Conservation (phyloP, 352 stramenopile genomes). For the Phytophthora lateralis region DNA sequence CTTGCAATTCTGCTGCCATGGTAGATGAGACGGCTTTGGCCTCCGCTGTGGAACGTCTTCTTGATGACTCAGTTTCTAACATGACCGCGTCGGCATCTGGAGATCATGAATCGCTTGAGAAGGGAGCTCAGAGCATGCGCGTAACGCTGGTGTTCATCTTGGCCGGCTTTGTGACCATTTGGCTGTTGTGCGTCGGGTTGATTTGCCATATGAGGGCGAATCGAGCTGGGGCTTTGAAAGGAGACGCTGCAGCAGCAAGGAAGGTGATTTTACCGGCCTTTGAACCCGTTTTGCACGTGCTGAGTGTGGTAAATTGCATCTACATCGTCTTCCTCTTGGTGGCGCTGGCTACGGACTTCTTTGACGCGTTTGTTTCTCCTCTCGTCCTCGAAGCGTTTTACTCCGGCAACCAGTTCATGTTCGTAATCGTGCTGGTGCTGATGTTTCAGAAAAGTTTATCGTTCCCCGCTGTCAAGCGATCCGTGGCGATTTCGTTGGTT, state of each 20-base stretch:
- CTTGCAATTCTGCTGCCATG: not conserved
- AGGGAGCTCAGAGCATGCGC: constrained; percentile 20
- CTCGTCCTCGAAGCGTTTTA: constrained; percentile 37
- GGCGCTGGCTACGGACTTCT: constrained; percentile 28
- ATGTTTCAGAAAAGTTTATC: constrained; percentile 60
- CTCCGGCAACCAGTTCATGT: constrained; percentile 40
- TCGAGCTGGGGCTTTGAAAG: constrained; percentile 34
- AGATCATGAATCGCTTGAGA: constrained; percentile 1
- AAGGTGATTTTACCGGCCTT: constrained; percentile 53
- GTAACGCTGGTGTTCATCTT: constrained; percentile 35
- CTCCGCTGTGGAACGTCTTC: constrained; percentile 16
- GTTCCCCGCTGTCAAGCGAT: constrained; percentile 36
- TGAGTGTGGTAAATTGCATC: constrained; percentile 32
- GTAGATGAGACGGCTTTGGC: not conserved
- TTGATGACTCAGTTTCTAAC: constrained; percentile 14
- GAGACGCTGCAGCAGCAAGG: constrained; percentile 30
- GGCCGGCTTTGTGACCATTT: constrained; percentile 42
- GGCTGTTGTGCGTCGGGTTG: constrained; percentile 37
- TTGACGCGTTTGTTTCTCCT: constrained; percentile 18
- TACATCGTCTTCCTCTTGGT: constrained; percentile 35
- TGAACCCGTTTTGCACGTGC: constrained; percentile 47
- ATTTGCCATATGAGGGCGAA: constrained; percentile 43
- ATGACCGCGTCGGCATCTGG: not conserved
- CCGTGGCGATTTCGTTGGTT: constrained; percentile 25
- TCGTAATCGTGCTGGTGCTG: constrained; percentile 44